These are phyloP conservation scores for Lithohypha guttulata DNA, from an alignment of 2,329 filamentous ascomycete species.

Conservation along the genomic window DNA sequence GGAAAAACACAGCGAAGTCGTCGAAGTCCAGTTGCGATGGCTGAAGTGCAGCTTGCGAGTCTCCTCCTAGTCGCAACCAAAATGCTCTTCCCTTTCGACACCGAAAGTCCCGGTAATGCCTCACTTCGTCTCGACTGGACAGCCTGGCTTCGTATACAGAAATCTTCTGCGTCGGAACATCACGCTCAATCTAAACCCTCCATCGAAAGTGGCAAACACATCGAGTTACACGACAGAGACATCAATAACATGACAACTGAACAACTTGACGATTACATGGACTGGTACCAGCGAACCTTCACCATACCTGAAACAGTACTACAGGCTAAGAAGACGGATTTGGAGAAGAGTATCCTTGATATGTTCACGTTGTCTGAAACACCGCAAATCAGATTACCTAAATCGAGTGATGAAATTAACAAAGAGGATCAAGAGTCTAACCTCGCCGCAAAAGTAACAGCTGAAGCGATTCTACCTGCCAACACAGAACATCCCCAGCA, in stretches of 20 bases:
- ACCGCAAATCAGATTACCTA: constrained; percentile 21
- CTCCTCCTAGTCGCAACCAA: constrained; percentile 68
- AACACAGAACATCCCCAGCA: neutral
- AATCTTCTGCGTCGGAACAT: neutral
- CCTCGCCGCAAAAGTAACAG: constrained; percentile 23
- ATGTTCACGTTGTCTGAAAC: constrained; percentile 19
- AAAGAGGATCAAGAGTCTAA: constrained; percentile 30
- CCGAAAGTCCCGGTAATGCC: neutral
- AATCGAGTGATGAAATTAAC: constrained; percentile 32
- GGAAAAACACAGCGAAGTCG: constrained; percentile 30
- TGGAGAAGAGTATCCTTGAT: constrained; percentile 24
- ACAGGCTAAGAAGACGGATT: constrained; percentile 23
- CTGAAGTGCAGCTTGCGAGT: constrained; percentile 64
- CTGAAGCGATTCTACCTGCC: constrained; percentile 31
- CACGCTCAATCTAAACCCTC: neutral
- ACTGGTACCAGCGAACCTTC: constrained; percentile 65
- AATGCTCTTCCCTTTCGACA: constrained; percentile 64
- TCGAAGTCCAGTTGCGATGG: constrained; percentile 46
- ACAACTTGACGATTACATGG: constrained; percentile 63
- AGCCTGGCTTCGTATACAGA: constrained; percentile 44
- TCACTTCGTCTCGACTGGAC: constrained; percentile 58
- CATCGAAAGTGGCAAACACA: constrained; percentile 35
- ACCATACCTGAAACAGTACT: constrained; percentile 34
- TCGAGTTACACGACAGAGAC: constrained; percentile 49
- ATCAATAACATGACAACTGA: constrained; percentile 50